A percentile compares a stretch with the other conserved stretches of the same genome.
Conservation (phyloP, 1,284 basidiomycete species). For the Veloboletus limbatus region DNA sequence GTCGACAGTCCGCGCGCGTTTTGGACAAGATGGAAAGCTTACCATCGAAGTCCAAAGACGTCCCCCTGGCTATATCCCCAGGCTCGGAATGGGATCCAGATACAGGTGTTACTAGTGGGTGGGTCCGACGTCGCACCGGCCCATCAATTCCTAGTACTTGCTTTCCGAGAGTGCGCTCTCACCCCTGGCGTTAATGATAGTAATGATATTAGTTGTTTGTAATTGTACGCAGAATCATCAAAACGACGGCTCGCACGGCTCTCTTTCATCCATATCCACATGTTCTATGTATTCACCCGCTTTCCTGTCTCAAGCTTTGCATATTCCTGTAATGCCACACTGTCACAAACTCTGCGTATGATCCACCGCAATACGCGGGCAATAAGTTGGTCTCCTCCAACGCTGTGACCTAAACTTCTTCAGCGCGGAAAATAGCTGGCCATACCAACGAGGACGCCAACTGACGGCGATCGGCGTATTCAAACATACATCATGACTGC, state of each 20-base stretch:
- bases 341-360: no score
- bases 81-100: slow-evolving; percentile 31
- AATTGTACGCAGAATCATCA: slow-evolving; percentile 24
- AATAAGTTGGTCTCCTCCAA: no score
- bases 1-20: slow-evolving; percentile 44
- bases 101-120: slow-evolving; percentile 25
- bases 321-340: not conserved
- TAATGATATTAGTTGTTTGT: slow-evolving; percentile 26
- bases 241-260: slow-evolving; percentile 4
- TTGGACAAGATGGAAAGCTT: slow-evolving; percentile 42
- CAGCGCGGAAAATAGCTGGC: no score
- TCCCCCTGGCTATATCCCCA: slow-evolving; percentile 16
- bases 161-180: slow-evolving; percentile 5
- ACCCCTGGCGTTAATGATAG: slow-evolving; percentile 20
- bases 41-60: slow-evolving; percentile 41
- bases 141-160: slow-evolving; percentile 2
- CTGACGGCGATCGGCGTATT: no score
- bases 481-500: no score
- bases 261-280: slow-evolving; percentile 1
- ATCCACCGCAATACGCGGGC: no score
- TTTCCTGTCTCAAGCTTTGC: no score
- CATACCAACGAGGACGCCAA: no score
- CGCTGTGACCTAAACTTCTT: no score
- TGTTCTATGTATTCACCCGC: slow-evolving; percentile 10
- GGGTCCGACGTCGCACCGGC: slow-evolving; percentile 2